These are phyloP conservation scores for Hygrophorus pudorinus DNA, from an alignment of 768 basidiomycete genomes.

Conservation along the genomic window DNA sequence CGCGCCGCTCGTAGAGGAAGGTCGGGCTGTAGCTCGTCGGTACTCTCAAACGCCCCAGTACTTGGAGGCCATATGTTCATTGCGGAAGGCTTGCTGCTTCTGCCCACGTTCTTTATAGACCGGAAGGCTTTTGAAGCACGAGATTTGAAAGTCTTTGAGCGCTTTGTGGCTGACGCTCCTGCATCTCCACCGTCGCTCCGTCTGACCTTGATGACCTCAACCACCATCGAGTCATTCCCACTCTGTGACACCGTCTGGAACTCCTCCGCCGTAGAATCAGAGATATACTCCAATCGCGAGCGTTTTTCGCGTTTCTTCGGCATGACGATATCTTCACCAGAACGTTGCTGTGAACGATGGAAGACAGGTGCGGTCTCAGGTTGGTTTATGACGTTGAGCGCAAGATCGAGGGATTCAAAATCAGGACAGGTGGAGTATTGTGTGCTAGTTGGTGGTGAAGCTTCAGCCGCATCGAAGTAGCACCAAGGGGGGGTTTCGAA, in stretches of 20 bases:
- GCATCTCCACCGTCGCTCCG: constrained; percentile 5
- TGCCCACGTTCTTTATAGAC: constrained; percentile 35
- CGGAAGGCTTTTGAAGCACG: constrained; percentile 38
- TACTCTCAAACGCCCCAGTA: constrained; percentile 13
- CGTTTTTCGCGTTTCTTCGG: constrained; percentile 13
- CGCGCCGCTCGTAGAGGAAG: constrained; percentile 20
- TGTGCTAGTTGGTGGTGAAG: constrained; percentile 9
- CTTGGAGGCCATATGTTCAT: constrained; percentile 24
- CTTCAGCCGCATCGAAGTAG: constrained; percentile 41
- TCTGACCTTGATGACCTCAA: constrained; percentile 52
- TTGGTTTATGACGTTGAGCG: constrained; percentile 14
- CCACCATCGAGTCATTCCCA: constrained; percentile 43
- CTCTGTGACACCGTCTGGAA: neutral
- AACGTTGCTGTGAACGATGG: constrained; percentile 8
- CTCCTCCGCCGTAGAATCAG: constrained; percentile 12
- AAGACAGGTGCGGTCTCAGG: constrained; percentile 15
- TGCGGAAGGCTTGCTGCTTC: constrained; percentile 26
- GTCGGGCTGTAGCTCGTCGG: neutral
- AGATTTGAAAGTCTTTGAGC: constrained; percentile 32
- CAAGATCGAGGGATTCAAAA: constrained; percentile 23
- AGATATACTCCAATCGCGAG: constrained; percentile 4
- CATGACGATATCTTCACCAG: constrained; percentile 14
- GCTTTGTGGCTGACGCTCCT: constrained; percentile 17
- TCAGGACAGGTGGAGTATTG: constrained; percentile 14
- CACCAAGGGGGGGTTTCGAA: constrained; percentile 37